Evolutionary conservation across 2,329 filamentous ascomycete genomes (phyloP).

Genomic region (Fusarium sp.): DNA sequence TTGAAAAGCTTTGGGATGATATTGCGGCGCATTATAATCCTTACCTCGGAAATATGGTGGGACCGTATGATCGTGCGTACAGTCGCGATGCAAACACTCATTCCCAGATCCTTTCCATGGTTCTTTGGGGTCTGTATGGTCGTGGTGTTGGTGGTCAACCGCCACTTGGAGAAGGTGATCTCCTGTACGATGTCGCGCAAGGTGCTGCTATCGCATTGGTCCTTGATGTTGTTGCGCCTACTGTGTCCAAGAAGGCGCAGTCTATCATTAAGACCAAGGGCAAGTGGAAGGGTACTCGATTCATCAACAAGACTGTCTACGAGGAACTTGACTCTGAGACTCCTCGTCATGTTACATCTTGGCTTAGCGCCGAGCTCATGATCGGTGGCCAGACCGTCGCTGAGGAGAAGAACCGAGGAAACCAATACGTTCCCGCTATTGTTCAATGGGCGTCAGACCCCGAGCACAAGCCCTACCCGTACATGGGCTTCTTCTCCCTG

Average conservation of each 20-base stretch:
- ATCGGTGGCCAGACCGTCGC: slow-evolving; percentile 54
- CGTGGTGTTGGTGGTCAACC: slow-evolving; percentile 10
- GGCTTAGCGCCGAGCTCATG: slow-evolving; percentile 57
- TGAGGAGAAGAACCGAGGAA: slow-evolving; percentile 53
- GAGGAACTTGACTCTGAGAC: slow-evolving; percentile 50
- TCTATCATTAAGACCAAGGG: slow-evolving; percentile 49
- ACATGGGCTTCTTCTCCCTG: slow-evolving; percentile 19
- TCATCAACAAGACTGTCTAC: slow-evolving; percentile 52
- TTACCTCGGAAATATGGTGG: slow-evolving; percentile 40
- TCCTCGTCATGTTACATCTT: slow-evolving; percentile 52
- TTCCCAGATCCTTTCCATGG: slow-evolving; percentile 19
- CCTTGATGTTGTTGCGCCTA: slow-evolving; percentile 54
- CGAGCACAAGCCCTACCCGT: slow-evolving; percentile 4
- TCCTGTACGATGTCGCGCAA: slow-evolving; percentile 11
- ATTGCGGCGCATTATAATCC: slow-evolving; percentile 39
- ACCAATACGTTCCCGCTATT: slow-evolving; percentile 49
- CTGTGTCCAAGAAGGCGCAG: slow-evolving; percentile 48
- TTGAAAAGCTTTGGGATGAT: slow-evolving; percentile 39
- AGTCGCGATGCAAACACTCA: slow-evolving; percentile 41
- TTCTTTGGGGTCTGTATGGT: slow-evolving; percentile 16
- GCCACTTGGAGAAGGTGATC: slow-evolving; percentile 8
- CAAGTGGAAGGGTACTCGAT: slow-evolving; percentile 50
- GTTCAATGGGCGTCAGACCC: slow-evolving; percentile 15
- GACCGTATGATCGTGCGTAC: slow-evolving; percentile 41
- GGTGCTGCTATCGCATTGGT: slow-evolving; percentile 6